phyloP scores from a whole-genome alignment of 805 yeast genomes.

The Yarrowia bubula region DNA sequence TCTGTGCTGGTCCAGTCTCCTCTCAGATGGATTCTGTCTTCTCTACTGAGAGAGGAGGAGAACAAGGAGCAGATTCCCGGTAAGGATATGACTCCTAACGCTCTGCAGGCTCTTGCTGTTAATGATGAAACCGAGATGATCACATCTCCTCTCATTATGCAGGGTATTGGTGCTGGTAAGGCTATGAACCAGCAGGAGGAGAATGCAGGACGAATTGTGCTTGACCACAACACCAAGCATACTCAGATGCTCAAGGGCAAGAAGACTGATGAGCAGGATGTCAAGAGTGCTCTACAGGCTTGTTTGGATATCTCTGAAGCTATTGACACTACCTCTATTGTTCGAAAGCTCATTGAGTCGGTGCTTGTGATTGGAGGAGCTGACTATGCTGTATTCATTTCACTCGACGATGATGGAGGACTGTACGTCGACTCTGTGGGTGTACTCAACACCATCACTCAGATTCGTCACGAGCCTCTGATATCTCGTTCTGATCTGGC shows the following conservation, averaged over 20 bases:
- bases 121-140: constrained; percentile 4
- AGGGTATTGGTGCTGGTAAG: constrained; percentile 23
- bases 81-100: constrained; percentile 5
- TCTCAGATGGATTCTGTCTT: constrained; percentile 37
- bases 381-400: constrained; percentile 40
- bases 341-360: constrained; percentile 43
- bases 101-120: constrained; percentile 5
- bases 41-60: constrained; percentile 35
- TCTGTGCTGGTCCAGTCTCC: constrained; percentile 33
- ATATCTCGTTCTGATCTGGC: constrained; percentile 45
- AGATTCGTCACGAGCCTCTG: constrained; percentile 43
- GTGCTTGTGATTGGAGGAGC: constrained; percentile 44
- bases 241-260: constrained; percentile 23
- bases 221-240: constrained; percentile 13
- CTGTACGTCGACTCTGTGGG: constrained; percentile 39
- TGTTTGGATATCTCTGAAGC: constrained; percentile 53
- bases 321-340: constrained; percentile 42
- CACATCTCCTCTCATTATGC: constrained; percentile 19
- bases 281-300: constrained; percentile 45
- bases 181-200: constrained; percentile 13
- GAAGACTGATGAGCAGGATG: constrained; percentile 28
- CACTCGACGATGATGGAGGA: constrained; percentile 38
- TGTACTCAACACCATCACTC: constrained; percentile 34
- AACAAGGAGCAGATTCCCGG: constrained; percentile 16
- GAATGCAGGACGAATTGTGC: constrained; percentile 1